Conservation (phyloP, 768 basidiomycete species). For the Lentinula aciculospora region DNA sequence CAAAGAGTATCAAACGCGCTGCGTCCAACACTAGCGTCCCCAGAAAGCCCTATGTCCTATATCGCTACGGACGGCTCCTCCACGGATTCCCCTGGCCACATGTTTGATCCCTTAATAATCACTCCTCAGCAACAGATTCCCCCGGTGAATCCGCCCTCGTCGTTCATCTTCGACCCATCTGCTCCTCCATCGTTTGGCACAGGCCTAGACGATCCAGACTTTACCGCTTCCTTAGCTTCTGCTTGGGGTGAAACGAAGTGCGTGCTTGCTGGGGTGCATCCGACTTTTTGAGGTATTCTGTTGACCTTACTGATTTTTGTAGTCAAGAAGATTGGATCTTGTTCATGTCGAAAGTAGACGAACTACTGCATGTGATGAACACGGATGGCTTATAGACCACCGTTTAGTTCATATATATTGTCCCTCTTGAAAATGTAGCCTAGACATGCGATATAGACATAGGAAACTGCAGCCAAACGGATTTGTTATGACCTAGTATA, state of each 20-base stretch:
- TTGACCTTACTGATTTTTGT: not conserved
- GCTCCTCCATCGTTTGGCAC: not conserved
- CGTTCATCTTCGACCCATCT: not conserved
- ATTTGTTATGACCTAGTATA: too few species aligned
- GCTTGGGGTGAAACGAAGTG: not conserved
- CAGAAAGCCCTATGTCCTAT: not conserved
- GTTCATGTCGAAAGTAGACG: slow-evolving; percentile 5
- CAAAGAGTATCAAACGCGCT: not conserved
- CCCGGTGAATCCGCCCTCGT: not conserved
- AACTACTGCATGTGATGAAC: not conserved
- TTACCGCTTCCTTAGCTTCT: not conserved
- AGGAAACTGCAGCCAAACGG: too few species aligned
- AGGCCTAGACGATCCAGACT: not conserved
- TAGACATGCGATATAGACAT: too few species aligned
- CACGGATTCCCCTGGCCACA: not conserved
- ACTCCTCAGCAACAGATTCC: not conserved
- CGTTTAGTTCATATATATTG: too few species aligned
- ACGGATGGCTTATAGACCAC: not conserved
- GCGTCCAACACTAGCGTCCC: not conserved
- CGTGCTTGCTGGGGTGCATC: not conserved
- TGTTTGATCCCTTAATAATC: not conserved
- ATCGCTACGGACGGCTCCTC: not conserved
- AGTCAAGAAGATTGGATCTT: slow-evolving; percentile 2
- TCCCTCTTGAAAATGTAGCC: too few species aligned
- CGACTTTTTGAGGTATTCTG: too few species aligned